Evolutionary conservation across 768 basidiomycete genomes (phyloP).

Genomic region (Hemileccinum impolitum): DNA sequence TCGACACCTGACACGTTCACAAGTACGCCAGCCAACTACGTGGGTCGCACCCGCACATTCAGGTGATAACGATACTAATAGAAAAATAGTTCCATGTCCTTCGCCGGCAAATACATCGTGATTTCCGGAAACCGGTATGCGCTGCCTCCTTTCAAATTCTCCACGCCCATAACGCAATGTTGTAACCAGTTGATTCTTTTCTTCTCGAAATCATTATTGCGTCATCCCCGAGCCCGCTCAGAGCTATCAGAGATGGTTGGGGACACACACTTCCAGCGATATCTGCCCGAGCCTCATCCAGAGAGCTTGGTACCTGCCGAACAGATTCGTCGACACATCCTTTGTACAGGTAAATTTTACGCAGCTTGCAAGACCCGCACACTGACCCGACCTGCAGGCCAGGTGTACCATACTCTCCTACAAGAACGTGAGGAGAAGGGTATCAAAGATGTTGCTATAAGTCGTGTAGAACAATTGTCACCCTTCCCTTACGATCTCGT

Average conservation of each 20-base stretch:
- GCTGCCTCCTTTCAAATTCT: neutral
- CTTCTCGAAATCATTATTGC: conserved; percentile 96
- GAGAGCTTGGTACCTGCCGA: conserved; percentile 75
- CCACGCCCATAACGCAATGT: neutral
- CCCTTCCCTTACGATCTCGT: conserved; percentile 97
- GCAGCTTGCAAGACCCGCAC: neutral
- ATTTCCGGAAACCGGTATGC: conserved; percentile 93
- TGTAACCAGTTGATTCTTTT: conserved; percentile 73
- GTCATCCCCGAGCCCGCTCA: conserved; percentile 91
- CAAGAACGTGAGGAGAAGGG: conserved; percentile 90
- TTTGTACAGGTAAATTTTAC: conserved; percentile 64
- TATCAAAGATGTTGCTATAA: conserved; percentile 91
- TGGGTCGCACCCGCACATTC: conserved; percentile 22
- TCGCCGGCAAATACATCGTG: conserved; percentile 94
- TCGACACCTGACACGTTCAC: conserved; percentile 8
- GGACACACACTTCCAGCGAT: conserved; percentile 90
- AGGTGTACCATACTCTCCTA: conserved; percentile 89
- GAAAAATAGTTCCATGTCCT: conserved; percentile 83
- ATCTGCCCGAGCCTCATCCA: conserved; percentile 79
- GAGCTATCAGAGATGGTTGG: conserved; percentile 83
- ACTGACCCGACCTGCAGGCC: conserved; percentile 46
- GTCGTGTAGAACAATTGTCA: conserved; percentile 90
- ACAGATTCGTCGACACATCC: conserved; percentile 86
- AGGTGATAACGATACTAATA: conserved; percentile 11
- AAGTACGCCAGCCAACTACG: conserved; percentile 93